These are phyloP conservation scores for Waltergamsia citrina DNA, from an alignment of 2,329 filamentous ascomycete genomes.

Conservation along the genomic window DNA sequence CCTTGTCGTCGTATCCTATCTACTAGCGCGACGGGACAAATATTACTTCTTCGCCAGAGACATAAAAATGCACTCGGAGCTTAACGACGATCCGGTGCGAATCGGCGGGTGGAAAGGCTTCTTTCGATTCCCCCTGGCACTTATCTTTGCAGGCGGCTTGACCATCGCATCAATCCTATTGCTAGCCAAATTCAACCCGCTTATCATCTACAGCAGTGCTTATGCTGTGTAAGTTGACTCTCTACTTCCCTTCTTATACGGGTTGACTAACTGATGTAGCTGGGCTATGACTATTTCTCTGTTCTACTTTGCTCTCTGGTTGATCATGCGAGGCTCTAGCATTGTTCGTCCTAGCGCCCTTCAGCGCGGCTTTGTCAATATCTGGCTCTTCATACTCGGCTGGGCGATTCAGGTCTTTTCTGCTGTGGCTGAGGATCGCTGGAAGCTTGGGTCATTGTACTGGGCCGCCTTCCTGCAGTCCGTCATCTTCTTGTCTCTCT, in stretches of 20 bases:
- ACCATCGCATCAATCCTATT: conserved; percentile 66
- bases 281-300: conserved; percentile 81
- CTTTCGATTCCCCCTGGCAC: conserved; percentile 72
- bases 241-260: background rate
- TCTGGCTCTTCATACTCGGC: conserved; percentile 73
- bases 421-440: conserved; percentile 68
- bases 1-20: conserved; percentile 57
- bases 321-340: conserved; percentile 68
- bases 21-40: conserved; percentile 65
- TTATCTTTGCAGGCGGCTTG: conserved; percentile 57
- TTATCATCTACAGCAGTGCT: conserved; percentile 82
- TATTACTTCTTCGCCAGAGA: conserved; percentile 76
- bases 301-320: conserved; percentile 77
- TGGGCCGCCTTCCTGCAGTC: conserved; percentile 73
- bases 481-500: conserved; percentile 61
- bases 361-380: conserved; percentile 67
- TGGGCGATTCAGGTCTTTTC: conserved; percentile 65
- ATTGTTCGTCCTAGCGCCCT: conserved; percentile 78
- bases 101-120: conserved; percentile 74
- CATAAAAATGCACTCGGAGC: conserved; percentile 43
- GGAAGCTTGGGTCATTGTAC: conserved; percentile 68
- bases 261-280: conserved; percentile 15
- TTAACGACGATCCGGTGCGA: conserved; percentile 49
- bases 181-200: conserved; percentile 73
- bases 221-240: conserved; percentile 55